Evolutionary conservation across 2,329 filamentous ascomycete species (phyloP).

Genomic region (Celoporthe dispersa): DNA sequence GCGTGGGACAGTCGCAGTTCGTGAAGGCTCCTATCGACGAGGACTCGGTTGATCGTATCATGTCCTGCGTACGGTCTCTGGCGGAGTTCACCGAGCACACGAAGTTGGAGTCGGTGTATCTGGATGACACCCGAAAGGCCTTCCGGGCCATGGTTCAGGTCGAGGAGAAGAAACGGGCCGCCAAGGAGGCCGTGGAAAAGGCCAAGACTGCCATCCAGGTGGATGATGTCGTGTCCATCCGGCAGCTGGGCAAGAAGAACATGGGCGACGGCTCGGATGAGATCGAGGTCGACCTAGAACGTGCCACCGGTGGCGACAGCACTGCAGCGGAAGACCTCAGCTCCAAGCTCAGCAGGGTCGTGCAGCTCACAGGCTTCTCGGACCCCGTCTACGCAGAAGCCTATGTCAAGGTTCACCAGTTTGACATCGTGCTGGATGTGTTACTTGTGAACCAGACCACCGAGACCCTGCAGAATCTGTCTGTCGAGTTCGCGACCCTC

Average conservation of each 20-base stretch:
- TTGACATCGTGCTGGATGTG: slow-evolving; percentile 96
- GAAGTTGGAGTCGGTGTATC: slow-evolving; percentile 88
- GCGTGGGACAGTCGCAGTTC: slow-evolving; percentile 97
- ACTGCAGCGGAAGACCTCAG: slow-evolving; percentile 79
- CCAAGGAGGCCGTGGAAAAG: slow-evolving; percentile 89
- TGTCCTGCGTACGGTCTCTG: slow-evolving; percentile 93
- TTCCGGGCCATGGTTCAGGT: slow-evolving; percentile 97
- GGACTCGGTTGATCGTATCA: slow-evolving; percentile 97
- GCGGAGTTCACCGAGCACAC: slow-evolving; percentile 89
- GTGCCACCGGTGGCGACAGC: slow-evolving; percentile 89
- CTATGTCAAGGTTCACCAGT: slow-evolving; percentile 98
- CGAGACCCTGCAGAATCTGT: slow-evolving; percentile 94
- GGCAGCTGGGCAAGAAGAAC: slow-evolving; percentile 92
- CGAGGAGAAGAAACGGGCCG: slow-evolving; percentile 97
- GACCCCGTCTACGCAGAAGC: slow-evolving; percentile 98
- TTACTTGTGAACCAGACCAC: slow-evolving; percentile 96
- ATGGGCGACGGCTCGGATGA: slow-evolving; percentile 80
- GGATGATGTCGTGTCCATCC: slow-evolving; percentile 90
- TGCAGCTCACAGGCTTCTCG: slow-evolving; percentile 97
- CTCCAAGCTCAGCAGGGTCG: slow-evolving; percentile 93
- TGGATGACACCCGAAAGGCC: slow-evolving; percentile 92
- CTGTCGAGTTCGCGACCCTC: slow-evolving; percentile 96
- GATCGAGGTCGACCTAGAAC: slow-evolving; percentile 87
- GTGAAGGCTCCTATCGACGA: slow-evolving; percentile 97
- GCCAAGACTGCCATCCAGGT: slow-evolving; percentile 94